Conservation (phyloP, 768 basidiomycete genomes). For the Glaciozyma martinii region DNA sequence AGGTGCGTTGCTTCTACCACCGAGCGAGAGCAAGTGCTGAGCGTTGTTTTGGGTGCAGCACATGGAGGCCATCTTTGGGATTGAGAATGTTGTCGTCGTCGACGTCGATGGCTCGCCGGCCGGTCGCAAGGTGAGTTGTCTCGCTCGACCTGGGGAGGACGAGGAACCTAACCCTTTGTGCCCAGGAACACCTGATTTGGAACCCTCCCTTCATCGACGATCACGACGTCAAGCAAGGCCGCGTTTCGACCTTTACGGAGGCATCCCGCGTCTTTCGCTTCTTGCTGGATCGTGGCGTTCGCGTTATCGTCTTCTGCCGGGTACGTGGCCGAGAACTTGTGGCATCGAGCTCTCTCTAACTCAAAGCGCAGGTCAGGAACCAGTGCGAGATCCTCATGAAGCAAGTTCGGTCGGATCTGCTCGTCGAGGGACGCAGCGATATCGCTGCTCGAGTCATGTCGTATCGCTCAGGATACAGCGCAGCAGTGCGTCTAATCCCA, state of each 20-base stretch:
- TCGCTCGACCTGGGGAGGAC: neutral
- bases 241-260: slow-evolving; percentile 55
- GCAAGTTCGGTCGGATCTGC: slow-evolving; percentile 58
- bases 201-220: slow-evolving; percentile 55
- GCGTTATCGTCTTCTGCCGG: slow-evolving; percentile 84
- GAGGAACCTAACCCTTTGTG: no score
- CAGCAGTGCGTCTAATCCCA: slow-evolving; percentile 45
- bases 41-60: slow-evolving; percentile 41
- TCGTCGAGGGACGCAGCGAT: slow-evolving; percentile 64
- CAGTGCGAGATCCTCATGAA: slow-evolving; percentile 73
- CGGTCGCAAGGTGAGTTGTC: slow-evolving; percentile 49
- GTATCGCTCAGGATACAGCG: slow-evolving; percentile 77
- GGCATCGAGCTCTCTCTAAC: neutral
- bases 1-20: slow-evolving; percentile 19
- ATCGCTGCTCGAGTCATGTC: slow-evolving; percentile 66
- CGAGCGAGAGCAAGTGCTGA: no score
- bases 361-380: slow-evolving; percentile 55
- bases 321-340: slow-evolving; percentile 38
- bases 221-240: slow-evolving; percentile 50
- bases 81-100: slow-evolving; percentile 59
- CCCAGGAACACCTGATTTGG: slow-evolving; percentile 65
- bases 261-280: slow-evolving; percentile 64
- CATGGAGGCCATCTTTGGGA: slow-evolving; percentile 66
- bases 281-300: slow-evolving; percentile 69
- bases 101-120: slow-evolving; percentile 74